Evolutionary conservation across 805 yeast species (phyloP), one percentile per base, ranked within the genome.

Genomic region (Ogataea paraovalis): DNA sequence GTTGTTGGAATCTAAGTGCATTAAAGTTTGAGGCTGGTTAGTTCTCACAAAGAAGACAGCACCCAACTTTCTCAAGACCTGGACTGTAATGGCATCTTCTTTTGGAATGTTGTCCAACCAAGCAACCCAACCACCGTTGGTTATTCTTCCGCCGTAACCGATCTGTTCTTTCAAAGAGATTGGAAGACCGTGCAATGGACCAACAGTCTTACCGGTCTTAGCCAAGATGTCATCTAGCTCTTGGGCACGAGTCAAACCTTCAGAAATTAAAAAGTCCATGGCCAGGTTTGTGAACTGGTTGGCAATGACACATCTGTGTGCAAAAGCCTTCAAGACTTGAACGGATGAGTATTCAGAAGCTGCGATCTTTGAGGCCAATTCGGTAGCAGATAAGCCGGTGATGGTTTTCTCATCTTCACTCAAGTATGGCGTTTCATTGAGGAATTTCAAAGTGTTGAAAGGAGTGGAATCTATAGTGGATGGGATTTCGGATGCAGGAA

Each of bases 131-230:
- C 82, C 79, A 33, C 81, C 87, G 51, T 78, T 78, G 19, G 85
- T 80, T 54, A 76, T 71, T 50, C 70, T 76, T 25, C 77, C 83
- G 46, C 68, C 72, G 57, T 70, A 75, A 48, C 73, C 71, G 61
- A 79, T 74, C 59, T 82, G 88, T 59, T 84, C 89, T 57, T 83
- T 84, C 39, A 83, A 65, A 0, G 88, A 82, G 39, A 84, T 63
- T 16, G 89, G 89, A 36, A 83, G 67, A 39, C 89, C 89, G 55
- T 83, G 89, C 48, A 83, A 65, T 10, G 87, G 85, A 38, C 89
- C 90, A 33, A 77, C 62, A 1, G 80, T 68, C 48, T 74, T 65
- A n/a, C 81, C 81, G 44, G 76, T 70, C 42, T 70, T 68, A 16
- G 61, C 65, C 39, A 69, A 62, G 52, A 73, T 72, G 1, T 78